phyloP scores from a whole-genome alignment of 2,329 filamentous ascomycete genomes.

The Parascedosporium putredinis region DNA sequence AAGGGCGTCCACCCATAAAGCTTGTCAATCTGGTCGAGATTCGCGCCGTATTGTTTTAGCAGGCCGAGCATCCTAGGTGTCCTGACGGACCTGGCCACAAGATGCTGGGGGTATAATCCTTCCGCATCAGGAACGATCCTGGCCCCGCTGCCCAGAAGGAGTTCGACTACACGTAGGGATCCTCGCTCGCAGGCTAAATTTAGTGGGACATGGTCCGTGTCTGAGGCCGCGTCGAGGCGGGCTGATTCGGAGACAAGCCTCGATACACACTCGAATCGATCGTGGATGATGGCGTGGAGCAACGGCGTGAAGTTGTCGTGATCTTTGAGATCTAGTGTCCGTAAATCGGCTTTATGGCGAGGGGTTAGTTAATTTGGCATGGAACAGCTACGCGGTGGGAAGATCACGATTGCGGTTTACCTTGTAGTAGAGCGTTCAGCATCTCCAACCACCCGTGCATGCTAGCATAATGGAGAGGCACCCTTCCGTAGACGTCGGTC shows the following conservation, averaged over 20 bases:
- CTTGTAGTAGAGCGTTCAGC: slow-evolving; percentile 61
- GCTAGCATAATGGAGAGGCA: slow-evolving; percentile 90
- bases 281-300: slow-evolving; percentile 89
- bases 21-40: slow-evolving; percentile 88
- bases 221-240: slow-evolving; percentile 75
- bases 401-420: slow-evolving; percentile 31
- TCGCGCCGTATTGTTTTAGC: slow-evolving; percentile 74
- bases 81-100: slow-evolving; percentile 82
- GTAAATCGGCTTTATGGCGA: slow-evolving; percentile 43
- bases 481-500: slow-evolving; percentile 86
- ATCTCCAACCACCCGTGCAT: slow-evolving; percentile 86
- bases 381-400: no score
- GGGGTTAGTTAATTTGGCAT: neutral
- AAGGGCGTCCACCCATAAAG: slow-evolving; percentile 95
- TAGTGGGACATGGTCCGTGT: slow-evolving; percentile 84
- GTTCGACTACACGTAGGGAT: slow-evolving; percentile 70
- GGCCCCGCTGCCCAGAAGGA: slow-evolving; percentile 72
- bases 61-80: slow-evolving; percentile 69
- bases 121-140: slow-evolving; percentile 88
- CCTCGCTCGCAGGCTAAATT: slow-evolving; percentile 94
- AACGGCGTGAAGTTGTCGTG: slow-evolving; percentile 96
- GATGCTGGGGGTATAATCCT: slow-evolving; percentile 91
- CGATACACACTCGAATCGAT: slow-evolving; percentile 69
- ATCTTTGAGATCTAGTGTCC: slow-evolving; percentile 79
- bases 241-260: slow-evolving; percentile 67